Evolutionary conservation across 2,329 filamentous ascomycete species (phyloP), one percentile per base, ranked within the genome.

Genomic region (Chaetoscypha palmicola): DNA sequence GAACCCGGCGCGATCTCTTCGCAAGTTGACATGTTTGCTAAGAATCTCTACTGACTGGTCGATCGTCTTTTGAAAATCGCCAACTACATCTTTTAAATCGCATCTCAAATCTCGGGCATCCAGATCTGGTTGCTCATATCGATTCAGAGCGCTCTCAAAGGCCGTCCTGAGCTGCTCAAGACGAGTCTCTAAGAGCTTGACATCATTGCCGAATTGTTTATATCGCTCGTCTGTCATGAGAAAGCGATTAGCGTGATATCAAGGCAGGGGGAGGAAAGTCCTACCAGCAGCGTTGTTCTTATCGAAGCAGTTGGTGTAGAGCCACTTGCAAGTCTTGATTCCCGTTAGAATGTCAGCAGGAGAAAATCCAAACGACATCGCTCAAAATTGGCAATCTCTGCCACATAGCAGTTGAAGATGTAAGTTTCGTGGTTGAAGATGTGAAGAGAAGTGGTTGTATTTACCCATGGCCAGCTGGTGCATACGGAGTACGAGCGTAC

Each of bases 51-150:
- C 28, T 10, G 22, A 38, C 22, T 43, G 28, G 19, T 43, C 22
- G 17, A 47, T 35, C 5, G 45, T 47, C 10, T 40, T 16, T 19
- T 39, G 30, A 30, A 47, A 43, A 26, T 47, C 45, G 2, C 45
- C 45, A 17, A 47, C 30, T 21, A 47, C 19, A 17, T 31, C 31
- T 23, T 36, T 39, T 17, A 43, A 11, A 23, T 47, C 45, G 2
- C 24, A 16, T 38, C 26, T 33, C 4, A 46, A 28, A 10, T 46
- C 44, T 16, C 23, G n/a, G 5, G 44, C 38, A 23, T 46, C 33
- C 10, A 41, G 26, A 14, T 46, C 34, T 11, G 34, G 33, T 14
- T 46, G 35, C 33, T 46, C 38, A 38, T 42, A 38, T 26, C 16
- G 14, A 14, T 38, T 19, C 9, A 46, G 34, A 14, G 43, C 37